A percentile compares a stretch with the other conserved stretches of the same genome.
Conservation (phyloP, 2,329 filamentous ascomycete species). For the Tothia fuscella region DNA sequence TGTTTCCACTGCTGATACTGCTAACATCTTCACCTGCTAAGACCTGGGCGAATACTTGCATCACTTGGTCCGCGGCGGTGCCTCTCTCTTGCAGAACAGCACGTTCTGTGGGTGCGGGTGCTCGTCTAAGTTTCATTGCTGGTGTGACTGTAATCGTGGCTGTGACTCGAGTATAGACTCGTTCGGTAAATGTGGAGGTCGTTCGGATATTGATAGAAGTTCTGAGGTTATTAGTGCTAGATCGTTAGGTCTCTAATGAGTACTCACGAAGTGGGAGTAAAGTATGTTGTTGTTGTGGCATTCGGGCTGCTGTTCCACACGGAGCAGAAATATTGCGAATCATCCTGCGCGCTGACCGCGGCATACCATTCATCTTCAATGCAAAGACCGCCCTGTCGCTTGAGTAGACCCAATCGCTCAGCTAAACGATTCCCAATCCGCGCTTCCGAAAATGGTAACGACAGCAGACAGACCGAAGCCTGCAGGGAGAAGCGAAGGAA, state of each 20-base stretch:
- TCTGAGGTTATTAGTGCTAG: conserved; percentile 7
- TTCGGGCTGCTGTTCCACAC: conserved; percentile 7
- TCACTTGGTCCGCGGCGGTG: too few relatives aligned
- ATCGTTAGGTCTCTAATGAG: background rate
- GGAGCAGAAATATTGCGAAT: too few relatives aligned
- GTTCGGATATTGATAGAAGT: conserved; percentile 13
- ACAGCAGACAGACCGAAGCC: too few relatives aligned
- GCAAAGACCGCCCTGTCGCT: too few relatives aligned
- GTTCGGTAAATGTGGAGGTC: conserved; percentile 15
- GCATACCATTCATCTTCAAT: too few relatives aligned
- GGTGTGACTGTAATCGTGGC: conserved; percentile 18
- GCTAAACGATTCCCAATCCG: too few relatives aligned
- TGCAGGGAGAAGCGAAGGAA: too few relatives aligned
- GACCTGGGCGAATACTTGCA: background rate
- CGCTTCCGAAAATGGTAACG: too few relatives aligned
- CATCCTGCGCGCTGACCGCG: too few relatives aligned
- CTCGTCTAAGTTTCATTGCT: conserved; percentile 6
- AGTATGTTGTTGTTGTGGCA: conserved; percentile 15
- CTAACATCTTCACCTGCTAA: background rate
- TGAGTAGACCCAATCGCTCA: too few relatives aligned
- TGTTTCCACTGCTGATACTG: too few relatives aligned
- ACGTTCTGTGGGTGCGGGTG: background rate
- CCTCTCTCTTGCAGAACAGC: background rate
- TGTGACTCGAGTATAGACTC: conserved; percentile 13
- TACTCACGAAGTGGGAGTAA: conserved; percentile 20